Evolutionary conservation across 2,329 filamentous ascomycete genomes (phyloP), one percentile per base, ranked within the genome.

Genomic region (Ascochyta rabiei): DNA sequence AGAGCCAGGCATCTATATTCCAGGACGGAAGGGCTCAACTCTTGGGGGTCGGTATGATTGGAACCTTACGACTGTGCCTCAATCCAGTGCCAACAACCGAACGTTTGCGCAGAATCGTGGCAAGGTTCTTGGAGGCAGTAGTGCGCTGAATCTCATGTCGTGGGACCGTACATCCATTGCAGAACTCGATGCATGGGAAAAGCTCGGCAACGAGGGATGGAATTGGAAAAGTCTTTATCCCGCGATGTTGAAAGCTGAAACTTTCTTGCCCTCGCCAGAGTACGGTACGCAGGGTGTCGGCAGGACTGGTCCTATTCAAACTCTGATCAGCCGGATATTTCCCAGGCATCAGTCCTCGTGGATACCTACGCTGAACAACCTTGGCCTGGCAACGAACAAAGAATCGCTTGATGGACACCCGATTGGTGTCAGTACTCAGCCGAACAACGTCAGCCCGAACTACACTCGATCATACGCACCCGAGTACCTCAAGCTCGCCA

Each of bases 381-480:
- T 82, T 2, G 81, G 81, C 1, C 70, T 80, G 8, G 45, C 66
- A 2, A 56, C 64, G 5, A 80, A 79, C 47, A 61, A 65, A n/a
- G 71, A 81, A 43, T 82, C 80, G 8, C 72, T 84, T 2, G 74
- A 76, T 13, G 83, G 83, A 1, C 77, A 81, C 42, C 79, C 78
- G 13, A 65, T 82, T 3, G 83, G 83, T 6, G 80, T 80, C 6
- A 80, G 79, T 69, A 78, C 76, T 30, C 80, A 82, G 53, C 75
- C 82, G 9, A 80, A 76, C 57, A 82, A 78, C 52, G 77, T 85
- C 33, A 75, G 76, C 9, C 74, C 72, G 4, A 75, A 78, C 35
- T 82, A 80, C 59, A 77, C 72, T 18, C 75, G 83, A 30, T 83
- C 80, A 2, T 84, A 82, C 64, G 73, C 75, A 21, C 79, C 76